Evolutionary conservation across 192 early-diverging fungal genomes (phyloP).

Genomic region (Paraglomus occultum): DNA sequence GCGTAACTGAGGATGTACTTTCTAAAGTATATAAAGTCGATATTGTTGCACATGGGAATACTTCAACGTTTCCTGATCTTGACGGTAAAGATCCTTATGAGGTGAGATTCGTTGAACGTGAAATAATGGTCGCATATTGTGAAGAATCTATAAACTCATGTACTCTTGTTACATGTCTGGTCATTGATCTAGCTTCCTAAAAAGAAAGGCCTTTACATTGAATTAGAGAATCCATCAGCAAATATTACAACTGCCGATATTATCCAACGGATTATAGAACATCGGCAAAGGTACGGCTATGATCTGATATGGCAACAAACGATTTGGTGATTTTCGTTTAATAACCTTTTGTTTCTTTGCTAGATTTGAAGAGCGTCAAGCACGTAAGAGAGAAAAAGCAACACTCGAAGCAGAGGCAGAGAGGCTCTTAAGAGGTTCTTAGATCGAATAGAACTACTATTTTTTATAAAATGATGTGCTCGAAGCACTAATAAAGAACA

Average conservation of each 20-base stretch:
- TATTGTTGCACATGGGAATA: slow-evolving; percentile 76
- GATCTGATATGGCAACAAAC: not conserved
- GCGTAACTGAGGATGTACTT: slow-evolving; percentile 82
- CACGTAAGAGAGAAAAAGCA: slow-evolving; percentile 71
- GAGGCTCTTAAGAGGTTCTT: slow-evolving; percentile 24
- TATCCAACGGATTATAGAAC: slow-evolving; percentile 85
- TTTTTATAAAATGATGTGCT: too few relatives aligned
- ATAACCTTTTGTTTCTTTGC: not conserved
- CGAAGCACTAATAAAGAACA: too few relatives aligned
- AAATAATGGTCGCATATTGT: not conserved
- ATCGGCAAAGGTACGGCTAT: slow-evolving; percentile 69
- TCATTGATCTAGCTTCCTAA: slow-evolving; percentile 62
- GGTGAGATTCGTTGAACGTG: slow-evolving; percentile 34
- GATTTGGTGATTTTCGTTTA: not conserved
- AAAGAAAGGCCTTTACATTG: slow-evolving; percentile 70
- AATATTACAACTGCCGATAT: slow-evolving; percentile 83
- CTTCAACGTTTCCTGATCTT: slow-evolving; percentile 60
- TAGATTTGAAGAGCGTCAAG: slow-evolving; percentile 73
- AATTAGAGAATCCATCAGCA: slow-evolving; percentile 75
- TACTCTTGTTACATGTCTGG: not conserved
- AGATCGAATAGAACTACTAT: too few relatives aligned
- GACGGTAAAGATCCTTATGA: slow-evolving; percentile 82
- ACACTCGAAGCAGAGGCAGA: slow-evolving; percentile 63
- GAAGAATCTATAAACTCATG: slow-evolving; percentile 12
- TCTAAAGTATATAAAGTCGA: slow-evolving; percentile 83